Conservation (phyloP, 1,139 yeast species). For the Taiozyma sp. region DNA sequence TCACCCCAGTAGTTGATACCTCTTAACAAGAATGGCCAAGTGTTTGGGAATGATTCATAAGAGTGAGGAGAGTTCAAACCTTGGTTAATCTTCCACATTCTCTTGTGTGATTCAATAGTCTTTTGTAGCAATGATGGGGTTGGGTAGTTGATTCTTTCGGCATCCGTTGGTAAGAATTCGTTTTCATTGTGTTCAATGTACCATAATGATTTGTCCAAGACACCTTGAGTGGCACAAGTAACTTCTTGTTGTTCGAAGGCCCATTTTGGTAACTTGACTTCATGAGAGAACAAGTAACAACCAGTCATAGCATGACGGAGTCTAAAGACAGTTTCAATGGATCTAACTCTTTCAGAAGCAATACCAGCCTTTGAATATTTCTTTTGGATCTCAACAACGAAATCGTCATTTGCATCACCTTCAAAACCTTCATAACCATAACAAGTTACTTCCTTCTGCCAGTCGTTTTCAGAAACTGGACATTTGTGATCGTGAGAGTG, state of each 20-base stretch:
- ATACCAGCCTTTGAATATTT: slow-evolving; percentile 49
- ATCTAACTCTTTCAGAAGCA: slow-evolving; percentile 62
- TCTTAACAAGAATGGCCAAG: slow-evolving; percentile 87
- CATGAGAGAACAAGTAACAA: slow-evolving; percentile 83
- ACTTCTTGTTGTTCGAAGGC: slow-evolving; percentile 98
- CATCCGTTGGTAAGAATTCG: slow-evolving; percentile 36
- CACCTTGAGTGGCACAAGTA: slow-evolving; percentile 83
- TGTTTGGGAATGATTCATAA: slow-evolving; percentile 82
- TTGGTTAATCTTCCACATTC: slow-evolving; percentile 89
- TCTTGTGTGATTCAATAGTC: slow-evolving; percentile 71
- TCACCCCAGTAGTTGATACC: slow-evolving; percentile 95
- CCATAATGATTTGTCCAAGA: slow-evolving; percentile 74
- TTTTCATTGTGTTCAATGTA: slow-evolving; percentile 77
- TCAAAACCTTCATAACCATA: slow-evolving; percentile 89
- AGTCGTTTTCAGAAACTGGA: slow-evolving; percentile 87
- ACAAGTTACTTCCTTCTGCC: slow-evolving; percentile 93
- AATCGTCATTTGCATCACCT: slow-evolving; percentile 97
- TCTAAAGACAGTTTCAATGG: slow-evolving; percentile 81
- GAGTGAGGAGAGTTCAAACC: slow-evolving; percentile 81
- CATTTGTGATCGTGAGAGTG: slow-evolving; percentile 97
- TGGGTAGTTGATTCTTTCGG: slow-evolving; percentile 59
- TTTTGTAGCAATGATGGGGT: slow-evolving; percentile 62
- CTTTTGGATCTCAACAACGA: slow-evolving; percentile 80
- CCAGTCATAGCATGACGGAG: slow-evolving; percentile 89
- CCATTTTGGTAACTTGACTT: slow-evolving; percentile 88